Base-by-base conservation (phyloP, 495 filamentous ascomycete species). In the Lichenothelia convexa region DNA sequence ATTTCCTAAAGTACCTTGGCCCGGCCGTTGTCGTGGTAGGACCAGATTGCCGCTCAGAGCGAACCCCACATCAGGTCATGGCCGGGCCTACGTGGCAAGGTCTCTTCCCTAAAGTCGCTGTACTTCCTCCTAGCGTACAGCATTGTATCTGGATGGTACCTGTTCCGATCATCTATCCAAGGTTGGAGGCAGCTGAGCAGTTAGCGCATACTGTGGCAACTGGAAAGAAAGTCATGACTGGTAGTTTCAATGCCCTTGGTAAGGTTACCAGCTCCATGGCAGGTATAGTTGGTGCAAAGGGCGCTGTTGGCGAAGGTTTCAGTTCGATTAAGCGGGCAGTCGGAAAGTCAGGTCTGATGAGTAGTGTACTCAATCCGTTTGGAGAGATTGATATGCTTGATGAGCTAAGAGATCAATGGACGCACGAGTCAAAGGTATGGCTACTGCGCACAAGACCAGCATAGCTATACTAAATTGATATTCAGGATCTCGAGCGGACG, bases 71-170 rank as follows among this genome's bases (percentile, higher is more conserved):
- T 40, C 85, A 93, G 45, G 87, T 97, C 31, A 75, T 97, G 65
- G 89, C 87, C 3, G 89, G 89, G 5, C 84, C 89, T 31, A 94
- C 89, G 3, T 97, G 95, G 50, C 89, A 97, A 54, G 89, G 89
- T 23, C 59, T 97, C 4, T 95, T 97, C 60, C 89, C 89, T 19
- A 94, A 93, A 50, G 68, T 97, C 5, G 91, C 85, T 5, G 76
- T 79, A 50, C 62, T 97, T n/a, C 89, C 89, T 1, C 75, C 80
- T 0, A 80, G 75, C 40, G 85, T 95, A 4, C 89, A 97, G 54
- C 89, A 97, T 51, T 93, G 84, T 50, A 74, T 97, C 32, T 84
- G 82, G 77, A 91, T 95, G 78, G 48, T 93, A 17, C 75, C 86
- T 0, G 80, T 93, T 21, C 89, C 89, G 0, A 50, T 95, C 21